phyloP scores from a whole-genome alignment of 352 stramenopile genomes.

The Globisporangium acanthophoron region DNA sequence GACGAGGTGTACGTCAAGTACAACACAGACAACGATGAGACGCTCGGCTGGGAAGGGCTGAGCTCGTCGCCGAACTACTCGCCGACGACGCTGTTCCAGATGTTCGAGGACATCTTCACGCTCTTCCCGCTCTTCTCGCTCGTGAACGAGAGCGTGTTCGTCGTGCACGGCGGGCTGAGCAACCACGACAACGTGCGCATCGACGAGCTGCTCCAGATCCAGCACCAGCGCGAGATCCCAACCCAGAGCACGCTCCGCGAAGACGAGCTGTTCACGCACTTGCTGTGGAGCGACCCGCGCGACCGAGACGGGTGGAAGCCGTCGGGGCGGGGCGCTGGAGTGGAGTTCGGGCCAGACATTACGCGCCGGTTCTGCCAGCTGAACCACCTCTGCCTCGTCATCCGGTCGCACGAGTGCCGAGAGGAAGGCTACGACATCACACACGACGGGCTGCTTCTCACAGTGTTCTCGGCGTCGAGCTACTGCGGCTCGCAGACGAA shows the following conservation, averaged over 20 bases:
- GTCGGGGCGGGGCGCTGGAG: constrained; percentile 79
- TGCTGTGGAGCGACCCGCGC: constrained; percentile 90
- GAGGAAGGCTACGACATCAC: constrained; percentile 87
- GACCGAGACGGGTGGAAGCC: constrained; percentile 51
- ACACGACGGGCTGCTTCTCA: constrained; percentile 85
- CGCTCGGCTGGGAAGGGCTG: constrained; percentile 47
- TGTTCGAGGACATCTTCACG: constrained; percentile 85
- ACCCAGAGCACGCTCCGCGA: constrained; percentile 75
- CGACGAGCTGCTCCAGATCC: constrained; percentile 76
- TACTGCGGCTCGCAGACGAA: constrained; percentile 92
- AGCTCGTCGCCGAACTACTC: constrained; percentile 65
- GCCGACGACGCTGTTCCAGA: constrained; percentile 71
- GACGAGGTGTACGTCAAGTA: constrained; percentile 82
- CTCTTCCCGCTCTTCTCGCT: constrained; percentile 87
- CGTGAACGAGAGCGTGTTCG: constrained; percentile 89
- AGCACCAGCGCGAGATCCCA: constrained; percentile 84
- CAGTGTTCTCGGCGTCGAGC: constrained; percentile 90
- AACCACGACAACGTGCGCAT: constrained; percentile 85
- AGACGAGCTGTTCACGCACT: constrained; percentile 87
- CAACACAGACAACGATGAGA: constrained; percentile 73
- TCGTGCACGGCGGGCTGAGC: constrained; percentile 91
- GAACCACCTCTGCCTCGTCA: constrained; percentile 87
- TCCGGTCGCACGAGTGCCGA: constrained; percentile 93
- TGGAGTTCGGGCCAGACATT: constrained; percentile 93
- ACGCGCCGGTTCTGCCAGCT: constrained; percentile 83